Conservation (phyloP, 257 asterid species). For the Phtheirospermum japonicum region DNA sequence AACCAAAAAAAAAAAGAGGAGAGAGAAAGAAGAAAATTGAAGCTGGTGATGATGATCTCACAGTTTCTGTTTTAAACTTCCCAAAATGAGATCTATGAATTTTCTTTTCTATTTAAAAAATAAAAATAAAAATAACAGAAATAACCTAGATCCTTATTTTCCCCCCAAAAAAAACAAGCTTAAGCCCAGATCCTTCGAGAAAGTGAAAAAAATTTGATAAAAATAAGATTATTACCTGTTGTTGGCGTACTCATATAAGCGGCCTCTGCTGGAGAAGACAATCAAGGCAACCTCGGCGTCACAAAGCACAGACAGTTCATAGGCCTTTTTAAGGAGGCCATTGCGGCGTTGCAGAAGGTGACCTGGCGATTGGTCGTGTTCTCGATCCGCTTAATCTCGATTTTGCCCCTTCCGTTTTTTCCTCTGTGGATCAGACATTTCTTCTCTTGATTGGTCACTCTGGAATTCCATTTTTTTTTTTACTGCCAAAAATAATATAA, state of each 20-base stretch:
- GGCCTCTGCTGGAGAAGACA: constrained; percentile 91
- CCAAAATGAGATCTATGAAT: too few species aligned
- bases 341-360: constrained; percentile 92
- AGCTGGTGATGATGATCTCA: too few species aligned
- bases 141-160: too few species aligned
- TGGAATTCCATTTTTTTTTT: constrained; percentile 46
- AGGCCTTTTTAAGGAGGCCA: constrained; percentile 86
- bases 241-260: constrained; percentile 89
- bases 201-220: background rate
- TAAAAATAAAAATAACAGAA: constrained; percentile 27
- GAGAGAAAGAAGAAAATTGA: constrained; percentile 20
- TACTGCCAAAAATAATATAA: constrained; percentile 26
- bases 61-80: too few species aligned
- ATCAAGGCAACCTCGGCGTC: constrained; percentile 93
- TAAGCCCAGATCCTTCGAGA: too few species aligned
- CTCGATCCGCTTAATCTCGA: constrained; percentile 91
- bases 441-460: constrained; percentile 58
- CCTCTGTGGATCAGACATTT: constrained; percentile 56
- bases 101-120: constrained; percentile 13
- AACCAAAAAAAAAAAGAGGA: constrained; percentile 28
- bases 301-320: constrained; percentile 89
- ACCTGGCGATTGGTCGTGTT: constrained; percentile 97
- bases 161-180: too few species aligned
- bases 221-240: constrained; percentile 49
- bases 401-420: constrained; percentile 80